Base-by-base conservation (phyloP, 257 asterid genomes). In the Plantago elongata region DNA sequence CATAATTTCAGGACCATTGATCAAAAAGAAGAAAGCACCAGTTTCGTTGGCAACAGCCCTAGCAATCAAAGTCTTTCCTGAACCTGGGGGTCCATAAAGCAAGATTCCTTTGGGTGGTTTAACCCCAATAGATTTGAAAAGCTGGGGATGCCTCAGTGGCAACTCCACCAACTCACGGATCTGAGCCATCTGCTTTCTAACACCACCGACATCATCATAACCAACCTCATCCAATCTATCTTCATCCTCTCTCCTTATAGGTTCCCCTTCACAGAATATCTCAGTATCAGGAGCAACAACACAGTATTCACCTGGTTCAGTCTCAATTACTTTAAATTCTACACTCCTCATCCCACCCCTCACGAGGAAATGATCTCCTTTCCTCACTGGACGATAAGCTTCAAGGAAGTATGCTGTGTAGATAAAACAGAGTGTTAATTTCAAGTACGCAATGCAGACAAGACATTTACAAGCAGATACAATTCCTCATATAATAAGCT, bases 241-340 rank as follows among this genome's bases (percentile, higher is more conserved):
- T 68, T 80, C 86, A 47, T 80, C 83, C 60, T 80, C 83, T 61
- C 86, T 73, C 70, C 77, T 78, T 67, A 81, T 67, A 59, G 83
- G 84, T 49, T 81, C 83, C 7, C 87, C 87, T 50, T 81, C 87
- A 57, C 87, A 81, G 54, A 80, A 80, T 54, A 80, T 80, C 74
- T 80, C 83, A 3, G 86, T 80, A 67, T 80, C 83, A 15, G 87
- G 87, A 50, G 80, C 79, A 64, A 78, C 87, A 65, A 81, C 82
- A 62, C 84, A 81, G 45, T 81, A 81, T 69, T 78, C 84, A 14
- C 81, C 76, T 2, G 82, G 87, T 48, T 81, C 87, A 59, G 87
- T 78, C 67, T 81, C 87, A 46, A 78, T 54, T 34, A 81, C 82
- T 50, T 81, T 78, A 52, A 78, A 81, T 60, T 78, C 87, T 56